phyloP scores from a whole-genome alignment of 352 stramenopile species.

The Stramenopiles sp. region DNA sequence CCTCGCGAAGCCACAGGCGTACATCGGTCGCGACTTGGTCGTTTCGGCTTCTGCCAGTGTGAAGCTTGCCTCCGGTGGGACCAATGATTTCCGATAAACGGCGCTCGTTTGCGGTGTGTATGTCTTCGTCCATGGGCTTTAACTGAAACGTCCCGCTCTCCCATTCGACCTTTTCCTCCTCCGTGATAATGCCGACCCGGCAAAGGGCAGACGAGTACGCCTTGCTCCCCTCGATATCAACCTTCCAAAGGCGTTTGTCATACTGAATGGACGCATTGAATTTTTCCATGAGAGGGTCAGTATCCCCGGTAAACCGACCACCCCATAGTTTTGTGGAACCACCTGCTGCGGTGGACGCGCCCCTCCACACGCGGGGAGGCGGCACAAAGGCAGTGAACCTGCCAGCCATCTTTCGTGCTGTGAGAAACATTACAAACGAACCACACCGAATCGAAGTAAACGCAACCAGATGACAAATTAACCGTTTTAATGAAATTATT shows the following conservation, averaged over 20 bases:
- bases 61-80: slow-evolving; percentile 82
- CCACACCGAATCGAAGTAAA: too few species aligned
- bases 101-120: slow-evolving; percentile 96
- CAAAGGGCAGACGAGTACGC: slow-evolving; percentile 74
- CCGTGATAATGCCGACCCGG: slow-evolving; percentile 72
- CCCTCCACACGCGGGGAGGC: too few species aligned
- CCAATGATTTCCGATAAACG: slow-evolving; percentile 90
- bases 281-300: slow-evolving; percentile 89
- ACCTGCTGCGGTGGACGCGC: too few species aligned
- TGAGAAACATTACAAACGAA: too few species aligned
- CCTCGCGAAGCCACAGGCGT: slow-evolving; percentile 70
- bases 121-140: slow-evolving; percentile 89
- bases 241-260: slow-evolving; percentile 60
- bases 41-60: slow-evolving; percentile 84
- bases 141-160: slow-evolving; percentile 36
- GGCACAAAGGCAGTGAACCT: too few species aligned
- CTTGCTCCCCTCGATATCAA: slow-evolving; percentile 83
- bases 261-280: slow-evolving; percentile 95
- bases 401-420: too few species aligned
- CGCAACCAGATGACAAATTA: too few species aligned
- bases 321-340: slow-evolving; percentile 43
- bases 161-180: slow-evolving; percentile 74
- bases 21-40: slow-evolving; percentile 95
- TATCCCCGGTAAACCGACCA: slow-evolving; percentile 75
- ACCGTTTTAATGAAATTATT: too few species aligned